Evolutionary conservation across 768 basidiomycete genomes (phyloP), one percentile per base, ranked within the genome.

Genomic region (Cystobasidium ongulense): DNA sequence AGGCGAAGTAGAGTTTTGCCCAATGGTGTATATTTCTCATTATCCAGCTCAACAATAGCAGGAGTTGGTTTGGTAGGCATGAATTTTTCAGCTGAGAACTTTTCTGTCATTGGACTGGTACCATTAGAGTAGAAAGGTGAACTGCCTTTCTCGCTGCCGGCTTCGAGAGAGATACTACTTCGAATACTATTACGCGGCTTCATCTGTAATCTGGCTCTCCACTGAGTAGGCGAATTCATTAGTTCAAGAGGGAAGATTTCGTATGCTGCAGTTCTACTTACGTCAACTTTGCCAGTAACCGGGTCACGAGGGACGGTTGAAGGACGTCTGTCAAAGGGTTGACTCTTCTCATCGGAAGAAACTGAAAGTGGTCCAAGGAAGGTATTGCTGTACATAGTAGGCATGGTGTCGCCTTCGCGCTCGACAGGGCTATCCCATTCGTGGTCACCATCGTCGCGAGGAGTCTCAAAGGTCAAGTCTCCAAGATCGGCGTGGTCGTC

Each of bases 211-310:
- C 66, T 35, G 8, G 66, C 66, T 10, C 66, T 7, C 66, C 66
- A 68, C 66, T 68, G 29, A 4, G 29, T 8, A 59, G 11, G 23
- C 17, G 25, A 29, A 23, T 54, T 10, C 7, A 63, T 8, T 13
- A 33, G 10, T 23, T 13, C 11, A 13, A 39, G 21, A 11, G 10
- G 25, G 8, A 63, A 5, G 10, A 7, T 21, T 10, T n/a, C 8
- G 10, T 8, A n/a, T 31, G 62, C 10, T 33, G 62, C 62, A 21
- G 38, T 23, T 11, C 57, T 25, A 70, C 68, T 71, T 36, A 71
- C 68, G 31, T 71, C 68, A 39, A 71, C 35, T 54, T 71, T 71
- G 53, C 68, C 68, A 36, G 52, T 71, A 15, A 43, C 53, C 11
- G 68, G 54, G 35, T 71, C 68, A 13, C 65, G 38, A 17, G 65